Evolutionary conservation across 2,329 filamentous ascomycete species (phyloP).

Genomic region (Diaporthe ilicicola): DNA sequence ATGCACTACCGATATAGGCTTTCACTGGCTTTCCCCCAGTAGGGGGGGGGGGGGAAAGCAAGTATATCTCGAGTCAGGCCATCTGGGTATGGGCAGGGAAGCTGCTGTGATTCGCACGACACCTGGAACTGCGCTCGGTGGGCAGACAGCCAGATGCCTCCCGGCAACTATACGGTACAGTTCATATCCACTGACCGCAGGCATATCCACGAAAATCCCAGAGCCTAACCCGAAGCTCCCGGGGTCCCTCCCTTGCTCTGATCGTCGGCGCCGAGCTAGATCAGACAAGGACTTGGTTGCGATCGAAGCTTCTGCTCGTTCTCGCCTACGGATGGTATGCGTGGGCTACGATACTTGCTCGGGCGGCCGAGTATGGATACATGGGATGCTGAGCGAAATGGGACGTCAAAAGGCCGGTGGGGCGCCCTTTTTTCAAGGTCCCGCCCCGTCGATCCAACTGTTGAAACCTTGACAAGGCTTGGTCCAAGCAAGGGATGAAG

Average conservation of each 20-base stretch:
- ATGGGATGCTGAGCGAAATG: neutral
- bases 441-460: slow-evolving; percentile 19
- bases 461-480: slow-evolving; percentile 25
- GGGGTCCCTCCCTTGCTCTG: slow-evolving; percentile 6
- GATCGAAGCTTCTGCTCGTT: slow-evolving; percentile 8
- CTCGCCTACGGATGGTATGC: neutral
- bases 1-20: neutral
- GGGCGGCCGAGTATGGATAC: too few relatives aligned
- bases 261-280: slow-evolving; percentile 6
- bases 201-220: neutral
- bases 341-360: slow-evolving; percentile 2
- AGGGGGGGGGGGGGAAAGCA: slow-evolving; percentile 18
- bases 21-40: slow-evolving; percentile 1
- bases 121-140: neutral
- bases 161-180: neutral
- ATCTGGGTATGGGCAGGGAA: slow-evolving; percentile 5
- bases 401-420: neutral
- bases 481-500: slow-evolving; percentile 18
- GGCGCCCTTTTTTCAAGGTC: slow-evolving; percentile 8
- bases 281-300: slow-evolving; percentile 14
- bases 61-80: slow-evolving; percentile 11
- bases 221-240: neutral
- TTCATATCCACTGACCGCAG: neutral
- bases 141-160: neutral
- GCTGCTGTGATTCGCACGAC: slow-evolving; percentile 11